These are phyloP conservation scores for Paramyrothecium sp. DNA, from an alignment of 2,329 filamentous ascomycete species.

Conservation along the genomic window DNA sequence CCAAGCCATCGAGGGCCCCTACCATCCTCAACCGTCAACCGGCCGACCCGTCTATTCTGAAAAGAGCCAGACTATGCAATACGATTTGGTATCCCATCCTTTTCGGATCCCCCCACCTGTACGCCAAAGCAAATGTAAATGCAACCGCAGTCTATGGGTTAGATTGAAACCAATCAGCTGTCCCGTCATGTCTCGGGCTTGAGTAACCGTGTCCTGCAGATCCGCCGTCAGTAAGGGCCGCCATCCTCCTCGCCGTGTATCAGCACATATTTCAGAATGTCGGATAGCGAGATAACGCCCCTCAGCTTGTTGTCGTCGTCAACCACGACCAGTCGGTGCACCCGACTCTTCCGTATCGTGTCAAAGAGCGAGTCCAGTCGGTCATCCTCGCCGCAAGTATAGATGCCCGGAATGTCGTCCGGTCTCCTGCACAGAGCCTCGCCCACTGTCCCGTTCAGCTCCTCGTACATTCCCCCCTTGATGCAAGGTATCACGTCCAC, in stretches of 20 bases:
- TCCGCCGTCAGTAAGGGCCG: conserved; percentile 9
- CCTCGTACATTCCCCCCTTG: conserved; percentile 89
- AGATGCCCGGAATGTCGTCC: conserved; percentile 93
- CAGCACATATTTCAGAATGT: conserved; percentile 94
- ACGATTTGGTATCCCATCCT: background rate
- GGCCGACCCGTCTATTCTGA: background rate
- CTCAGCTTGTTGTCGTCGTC: conserved; percentile 84
- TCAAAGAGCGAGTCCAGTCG: conserved; percentile 94
- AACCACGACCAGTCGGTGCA: conserved; percentile 89
- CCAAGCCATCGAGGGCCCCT: background rate
- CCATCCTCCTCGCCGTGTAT: conserved; percentile 69
- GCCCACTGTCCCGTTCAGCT: conserved; percentile 80
- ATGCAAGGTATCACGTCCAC: conserved; percentile 97
- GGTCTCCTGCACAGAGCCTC: conserved; percentile 84
- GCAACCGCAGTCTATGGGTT: background rate
- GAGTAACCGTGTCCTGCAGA: no score
- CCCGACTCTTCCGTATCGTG: conserved; percentile 90
- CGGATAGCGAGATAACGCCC: conserved; percentile 89
- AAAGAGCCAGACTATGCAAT: background rate
- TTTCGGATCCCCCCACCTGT: background rate
- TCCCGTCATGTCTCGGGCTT: background rate
- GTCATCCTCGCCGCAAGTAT: conserved; percentile 90
- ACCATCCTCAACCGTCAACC: background rate
- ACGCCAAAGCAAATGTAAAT: background rate
- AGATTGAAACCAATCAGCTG: background rate